A percentile compares a stretch with the other conserved stretches of the same genome.
Conservation (phyloP, 1,139 yeast genomes). For the Pichia inconspicua region DNA sequence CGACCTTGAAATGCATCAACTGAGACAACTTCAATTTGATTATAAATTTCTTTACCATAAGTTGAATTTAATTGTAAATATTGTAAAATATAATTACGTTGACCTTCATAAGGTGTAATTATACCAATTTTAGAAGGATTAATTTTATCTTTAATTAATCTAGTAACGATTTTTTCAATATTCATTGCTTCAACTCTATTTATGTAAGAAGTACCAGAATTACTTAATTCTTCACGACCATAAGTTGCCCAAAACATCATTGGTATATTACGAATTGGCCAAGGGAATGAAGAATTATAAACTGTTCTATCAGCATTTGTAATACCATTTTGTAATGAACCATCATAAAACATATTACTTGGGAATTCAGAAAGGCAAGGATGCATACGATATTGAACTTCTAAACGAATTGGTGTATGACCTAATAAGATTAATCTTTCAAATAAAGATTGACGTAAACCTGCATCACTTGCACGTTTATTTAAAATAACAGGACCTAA, state of each 20-base stretch:
- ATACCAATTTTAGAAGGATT: conserved; percentile 80
- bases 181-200: conserved; percentile 90
- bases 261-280: conserved; percentile 79
- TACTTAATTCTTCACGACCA: conserved; percentile 84
- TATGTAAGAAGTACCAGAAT: conserved; percentile 75
- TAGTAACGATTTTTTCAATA: conserved; percentile 72
- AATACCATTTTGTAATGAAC: conserved; percentile 86
- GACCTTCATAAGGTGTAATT: conserved; percentile 93
- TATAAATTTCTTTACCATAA: conserved; percentile 57
- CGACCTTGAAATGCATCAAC: conserved; percentile 97
- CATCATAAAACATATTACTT: conserved; percentile 89
- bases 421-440: conserved; percentile 82
- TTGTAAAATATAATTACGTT: conserved; percentile 72
- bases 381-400: conserved; percentile 94
- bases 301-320: conserved; percentile 63
- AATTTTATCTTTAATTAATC: conserved; percentile 73
- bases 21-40: conserved; percentile 78
- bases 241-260: conserved; percentile 95
- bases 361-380: conserved; percentile 84
- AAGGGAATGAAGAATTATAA: conserved; percentile 59
- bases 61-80: conserved; percentile 73
- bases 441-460: conserved; percentile 75
- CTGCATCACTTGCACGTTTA: conserved; percentile 76
- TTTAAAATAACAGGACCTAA: conserved; percentile 85
- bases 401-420: conserved; percentile 76